Conservation (phyloP, 495 filamentous ascomycete species). For the Hyaloscypha bicolor region DNA sequence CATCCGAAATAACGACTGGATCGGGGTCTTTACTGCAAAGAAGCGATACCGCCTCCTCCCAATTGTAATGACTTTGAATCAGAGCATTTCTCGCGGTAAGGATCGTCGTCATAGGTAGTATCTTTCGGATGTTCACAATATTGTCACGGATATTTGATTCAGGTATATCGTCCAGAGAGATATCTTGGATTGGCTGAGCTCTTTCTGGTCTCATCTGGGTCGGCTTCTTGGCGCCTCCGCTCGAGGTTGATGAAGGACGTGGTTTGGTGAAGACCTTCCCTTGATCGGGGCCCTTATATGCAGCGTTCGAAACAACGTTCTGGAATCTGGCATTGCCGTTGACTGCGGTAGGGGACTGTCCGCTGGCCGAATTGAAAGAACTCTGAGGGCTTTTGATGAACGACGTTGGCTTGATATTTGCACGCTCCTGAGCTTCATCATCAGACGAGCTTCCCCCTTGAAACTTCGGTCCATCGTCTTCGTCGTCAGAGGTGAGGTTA, state of each 20-base stretch:
- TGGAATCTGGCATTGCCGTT: constrained; percentile 29
- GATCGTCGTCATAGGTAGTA: constrained; percentile 56
- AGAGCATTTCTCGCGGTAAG: constrained; percentile 55
- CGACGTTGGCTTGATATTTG: constrained; percentile 65
- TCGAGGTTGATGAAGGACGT: not conserved
- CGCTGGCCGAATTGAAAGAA: constrained; percentile 11
- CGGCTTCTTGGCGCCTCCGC: constrained; percentile 28
- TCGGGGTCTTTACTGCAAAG: constrained; percentile 38
- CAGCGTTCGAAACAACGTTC: constrained; percentile 19
- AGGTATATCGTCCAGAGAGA: constrained; percentile 55
- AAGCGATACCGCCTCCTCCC: constrained; percentile 58
- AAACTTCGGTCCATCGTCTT: constrained; percentile 60
- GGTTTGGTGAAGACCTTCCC: not conserved
- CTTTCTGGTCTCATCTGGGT: constrained; percentile 52
- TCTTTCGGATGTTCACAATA: constrained; percentile 55
- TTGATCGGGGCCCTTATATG: constrained; percentile 12
- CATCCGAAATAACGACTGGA: constrained; percentile 35
- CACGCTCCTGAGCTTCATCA: constrained; percentile 5
- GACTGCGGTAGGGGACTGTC: constrained; percentile 9
- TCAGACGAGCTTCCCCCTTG: constrained; percentile 31
- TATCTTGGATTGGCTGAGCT: constrained; percentile 51
- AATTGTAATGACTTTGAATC: constrained; percentile 52
- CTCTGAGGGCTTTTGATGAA: constrained; percentile 44
- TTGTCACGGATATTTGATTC: constrained; percentile 54
- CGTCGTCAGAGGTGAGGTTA: constrained; percentile 48